Evolutionary conservation across 352 stramenopile species (phyloP).

Genomic region (Globisporangium barbulae): DNA sequence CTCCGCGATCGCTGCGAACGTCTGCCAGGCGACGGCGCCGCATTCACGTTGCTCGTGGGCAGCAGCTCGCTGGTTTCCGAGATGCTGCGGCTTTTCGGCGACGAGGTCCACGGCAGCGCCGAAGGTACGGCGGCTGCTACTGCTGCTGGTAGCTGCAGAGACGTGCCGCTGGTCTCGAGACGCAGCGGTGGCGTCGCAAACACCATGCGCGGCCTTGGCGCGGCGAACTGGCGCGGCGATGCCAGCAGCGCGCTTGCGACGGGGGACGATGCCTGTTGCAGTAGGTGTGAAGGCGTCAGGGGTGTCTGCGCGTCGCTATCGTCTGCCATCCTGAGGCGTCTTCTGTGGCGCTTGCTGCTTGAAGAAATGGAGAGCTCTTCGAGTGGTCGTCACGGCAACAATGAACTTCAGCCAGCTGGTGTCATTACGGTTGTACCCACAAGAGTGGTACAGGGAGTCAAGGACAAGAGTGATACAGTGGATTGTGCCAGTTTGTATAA

Average conservation of each 20-base stretch:
- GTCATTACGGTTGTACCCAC: too few species aligned
- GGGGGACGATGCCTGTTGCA: conserved; percentile 14
- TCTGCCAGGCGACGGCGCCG: conserved; percentile 20
- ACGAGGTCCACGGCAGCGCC: conserved; percentile 13
- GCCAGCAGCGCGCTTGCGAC: conserved; percentile 17
- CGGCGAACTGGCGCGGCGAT: conserved; percentile 10
- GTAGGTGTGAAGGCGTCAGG: conserved; percentile 5
- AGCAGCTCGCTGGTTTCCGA: conserved; percentile 32
- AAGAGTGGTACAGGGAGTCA: too few species aligned
- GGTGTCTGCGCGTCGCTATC: conserved; percentile 1
- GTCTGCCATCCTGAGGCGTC: neutral
- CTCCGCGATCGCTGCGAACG: conserved; percentile 24
- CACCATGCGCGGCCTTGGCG: conserved; percentile 36
- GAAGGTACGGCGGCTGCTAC: conserved; percentile 4
- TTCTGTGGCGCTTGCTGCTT: conserved; percentile 1
- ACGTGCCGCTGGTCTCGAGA: conserved; percentile 44
- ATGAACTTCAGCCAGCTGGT: neutral
- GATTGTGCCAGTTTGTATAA: too few species aligned
- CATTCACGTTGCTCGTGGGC: conserved; percentile 1
- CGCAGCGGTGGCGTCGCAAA: conserved; percentile 70
- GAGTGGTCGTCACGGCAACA: neutral
- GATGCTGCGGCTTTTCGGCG: neutral
- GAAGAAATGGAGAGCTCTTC: too few species aligned
- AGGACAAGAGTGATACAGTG: too few species aligned
- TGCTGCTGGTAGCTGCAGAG: conserved; percentile 45